Base-by-base conservation (phyloP, 1,284 basidiomycete species). In the Heterobasidion parviporum region DNA sequence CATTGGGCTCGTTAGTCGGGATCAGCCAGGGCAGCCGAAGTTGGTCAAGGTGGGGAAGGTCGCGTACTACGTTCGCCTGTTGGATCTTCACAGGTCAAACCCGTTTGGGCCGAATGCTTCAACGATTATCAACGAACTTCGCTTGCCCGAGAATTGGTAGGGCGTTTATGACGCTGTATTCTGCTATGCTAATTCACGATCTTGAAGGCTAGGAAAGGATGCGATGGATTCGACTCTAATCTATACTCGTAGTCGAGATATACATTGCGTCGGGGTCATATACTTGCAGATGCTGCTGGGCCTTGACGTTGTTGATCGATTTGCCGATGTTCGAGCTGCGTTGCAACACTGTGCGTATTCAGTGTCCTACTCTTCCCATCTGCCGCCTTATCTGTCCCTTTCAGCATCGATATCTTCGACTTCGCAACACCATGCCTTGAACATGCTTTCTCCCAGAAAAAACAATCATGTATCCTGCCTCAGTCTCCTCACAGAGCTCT, bases 271-370 rank as follows among this genome's bases (percentile, higher is more conserved):
- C 0, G 89, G 87, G 0, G 78, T 91, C 45, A 75, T 89, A 4
- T 71, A 90, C 38, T 61, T 91, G 52, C 87, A 90, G 67, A 91
- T 92, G 89, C 67, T 91, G 10, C 66, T 87, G 26, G 88, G 89
- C 0, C 69, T 83, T 55, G 78, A 85, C 60, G 84, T 89, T 6
- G 77, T 79, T 54, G 74, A 81, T 3, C 62, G 64, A 32, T 76
- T 67, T 57, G 64, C 67, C 6, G 72, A 74, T 59, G 64, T 66
- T 15, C 66, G 69, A n/a, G 55, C 63, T 6, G 70, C 69, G 0
- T 55, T 73, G 26, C 58, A 59, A 36, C 56, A 52, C 20, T 52
- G 61, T 62, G 32, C 36, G 61, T 53, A 38, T 16, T 36, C 10
- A 38, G 10, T 26, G n/a, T 33, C 15, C 9, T 6, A 4, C n/a